phyloP scores from a whole-genome alignment of 1,139 yeast species.

The Hyphopichia buzzinii region DNA sequence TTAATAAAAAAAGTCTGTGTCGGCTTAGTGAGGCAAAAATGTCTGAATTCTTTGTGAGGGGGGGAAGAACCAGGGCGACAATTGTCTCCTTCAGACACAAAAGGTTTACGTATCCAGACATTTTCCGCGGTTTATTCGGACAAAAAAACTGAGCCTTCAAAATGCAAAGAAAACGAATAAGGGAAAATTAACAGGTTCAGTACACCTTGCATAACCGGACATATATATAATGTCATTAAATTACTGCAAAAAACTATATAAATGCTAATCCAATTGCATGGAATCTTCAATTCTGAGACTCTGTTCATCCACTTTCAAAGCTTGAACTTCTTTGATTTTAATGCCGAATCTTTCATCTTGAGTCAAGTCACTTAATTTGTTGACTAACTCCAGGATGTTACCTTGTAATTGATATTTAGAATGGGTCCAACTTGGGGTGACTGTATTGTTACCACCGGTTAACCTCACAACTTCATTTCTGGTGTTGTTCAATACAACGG shows the following conservation, averaged over 20 bases:
- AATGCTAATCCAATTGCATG: constrained; percentile 36
- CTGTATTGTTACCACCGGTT: constrained; percentile 70
- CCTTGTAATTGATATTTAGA: constrained; percentile 60
- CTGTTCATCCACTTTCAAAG: constrained; percentile 39
- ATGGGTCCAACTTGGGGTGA: constrained; percentile 84
- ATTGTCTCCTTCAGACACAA: too few species aligned
- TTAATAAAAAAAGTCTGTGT: constrained; percentile 1
- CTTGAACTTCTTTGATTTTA: constrained; percentile 58
- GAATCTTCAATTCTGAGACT: constrained; percentile 18
- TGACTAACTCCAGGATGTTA: constrained; percentile 45
- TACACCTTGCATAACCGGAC: background rate
- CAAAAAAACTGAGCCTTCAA: too few species aligned
- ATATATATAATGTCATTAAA: constrained; percentile 4
- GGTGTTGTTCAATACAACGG: constrained; percentile 46
- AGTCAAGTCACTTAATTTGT: constrained; percentile 54
- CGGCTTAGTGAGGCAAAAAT: background rate
- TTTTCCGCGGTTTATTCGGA: too few species aligned
- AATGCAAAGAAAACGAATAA: constrained; percentile 4
- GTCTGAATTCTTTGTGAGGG: too few species aligned
- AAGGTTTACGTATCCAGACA: too few species aligned
- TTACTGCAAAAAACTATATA: constrained; percentile 3
- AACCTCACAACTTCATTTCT: constrained; percentile 62
- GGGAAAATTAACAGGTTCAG: constrained; percentile 1
- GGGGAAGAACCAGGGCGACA: too few species aligned
- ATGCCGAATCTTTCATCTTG: constrained; percentile 71